Conservation (phyloP, 1,139 yeast species). For the Geotrichum fermentans region DNA sequence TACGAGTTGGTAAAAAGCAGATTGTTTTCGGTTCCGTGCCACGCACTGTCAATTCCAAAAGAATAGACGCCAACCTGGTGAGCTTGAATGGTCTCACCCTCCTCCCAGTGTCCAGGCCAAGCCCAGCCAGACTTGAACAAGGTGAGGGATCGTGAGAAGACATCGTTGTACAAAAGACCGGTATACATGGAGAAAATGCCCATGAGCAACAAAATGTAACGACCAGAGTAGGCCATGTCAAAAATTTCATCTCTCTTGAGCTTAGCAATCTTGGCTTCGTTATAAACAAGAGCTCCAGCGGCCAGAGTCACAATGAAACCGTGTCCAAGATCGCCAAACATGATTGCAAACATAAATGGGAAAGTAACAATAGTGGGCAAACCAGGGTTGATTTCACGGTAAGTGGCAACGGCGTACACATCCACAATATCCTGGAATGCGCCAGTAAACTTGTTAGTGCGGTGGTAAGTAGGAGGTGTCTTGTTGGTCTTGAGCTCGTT, state of each 20-base stretch:
- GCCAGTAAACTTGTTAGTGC: slow-evolving; percentile 82
- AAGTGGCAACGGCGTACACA: slow-evolving; percentile 91
- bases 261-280: slow-evolving; percentile 62
- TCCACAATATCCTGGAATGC: slow-evolving; percentile 93
- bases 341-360: slow-evolving; percentile 97
- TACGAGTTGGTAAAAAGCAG: slow-evolving; percentile 87
- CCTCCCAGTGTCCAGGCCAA: slow-evolving; percentile 74
- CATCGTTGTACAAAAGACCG: slow-evolving; percentile 87
- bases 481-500: slow-evolving; percentile 74
- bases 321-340: slow-evolving; percentile 99
- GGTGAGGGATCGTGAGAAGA: slow-evolving; percentile 86
- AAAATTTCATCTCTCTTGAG: slow-evolving; percentile 84
- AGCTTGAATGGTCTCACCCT: slow-evolving; percentile 61
- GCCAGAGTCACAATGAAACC: slow-evolving; percentile 76
- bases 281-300: slow-evolving; percentile 62
- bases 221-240: slow-evolving; percentile 92
- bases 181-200: slow-evolving; percentile 91
- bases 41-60: slow-evolving; percentile 85
- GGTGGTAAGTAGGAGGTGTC: slow-evolving; percentile 91
- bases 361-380: slow-evolving; percentile 90
- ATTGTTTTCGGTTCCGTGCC: slow-evolving; percentile 97
- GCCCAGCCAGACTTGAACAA: slow-evolving; percentile 85
- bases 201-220: slow-evolving; percentile 86
- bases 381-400: slow-evolving; percentile 95
- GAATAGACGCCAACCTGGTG: slow-evolving; percentile 64